Conservation (phyloP, 805 yeast genomes). For the Suhomyces vadensis region DNA sequence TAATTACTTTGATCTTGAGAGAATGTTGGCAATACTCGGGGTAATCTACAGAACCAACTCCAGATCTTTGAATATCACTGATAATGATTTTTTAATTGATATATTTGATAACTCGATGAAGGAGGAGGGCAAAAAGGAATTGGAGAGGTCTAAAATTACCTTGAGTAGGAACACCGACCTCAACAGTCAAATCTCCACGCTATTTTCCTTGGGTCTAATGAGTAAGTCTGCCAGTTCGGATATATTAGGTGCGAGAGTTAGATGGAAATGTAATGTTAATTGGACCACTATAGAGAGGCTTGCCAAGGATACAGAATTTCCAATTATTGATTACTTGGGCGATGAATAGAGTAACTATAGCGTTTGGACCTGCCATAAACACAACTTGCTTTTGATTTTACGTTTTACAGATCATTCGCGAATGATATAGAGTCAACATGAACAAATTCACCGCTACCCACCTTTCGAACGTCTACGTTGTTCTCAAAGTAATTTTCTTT, state of each 20-base stretch:
- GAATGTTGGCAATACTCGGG: slow-evolving; percentile 76
- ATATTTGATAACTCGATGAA: slow-evolving; percentile 36
- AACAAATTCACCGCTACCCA: slow-evolving; percentile 23
- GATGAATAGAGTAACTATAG: slow-evolving; percentile 1
- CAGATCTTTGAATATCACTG: slow-evolving; percentile 26
- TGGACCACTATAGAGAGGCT: slow-evolving; percentile 64
- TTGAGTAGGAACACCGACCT: slow-evolving; percentile 47
- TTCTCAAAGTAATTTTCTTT: slow-evolving; percentile 48
- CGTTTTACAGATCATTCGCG: too few relatives aligned
- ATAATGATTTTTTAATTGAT: slow-evolving; percentile 18
- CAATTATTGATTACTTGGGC: slow-evolving; percentile 58
- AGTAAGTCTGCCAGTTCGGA: slow-evolving; percentile 48
- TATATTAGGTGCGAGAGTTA: slow-evolving; percentile 62
- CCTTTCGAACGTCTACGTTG: slow-evolving; percentile 43
- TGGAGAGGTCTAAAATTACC: slow-evolving; percentile 37
- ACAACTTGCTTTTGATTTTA: slow-evolving; percentile 17
- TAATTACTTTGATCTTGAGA: slow-evolving; percentile 71
- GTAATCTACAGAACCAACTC: slow-evolving; percentile 57
- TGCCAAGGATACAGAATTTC: slow-evolving; percentile 65
- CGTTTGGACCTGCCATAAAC: not conserved
- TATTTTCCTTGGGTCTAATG: slow-evolving; percentile 54
- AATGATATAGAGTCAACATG: too few relatives aligned
- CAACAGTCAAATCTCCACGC: slow-evolving; percentile 59
- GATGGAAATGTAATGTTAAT: slow-evolving; percentile 77
- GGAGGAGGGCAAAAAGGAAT: slow-evolving; percentile 32